Conservation (phyloP, 1,284 basidiomycete genomes). For the Malassezia caprae region DNA sequence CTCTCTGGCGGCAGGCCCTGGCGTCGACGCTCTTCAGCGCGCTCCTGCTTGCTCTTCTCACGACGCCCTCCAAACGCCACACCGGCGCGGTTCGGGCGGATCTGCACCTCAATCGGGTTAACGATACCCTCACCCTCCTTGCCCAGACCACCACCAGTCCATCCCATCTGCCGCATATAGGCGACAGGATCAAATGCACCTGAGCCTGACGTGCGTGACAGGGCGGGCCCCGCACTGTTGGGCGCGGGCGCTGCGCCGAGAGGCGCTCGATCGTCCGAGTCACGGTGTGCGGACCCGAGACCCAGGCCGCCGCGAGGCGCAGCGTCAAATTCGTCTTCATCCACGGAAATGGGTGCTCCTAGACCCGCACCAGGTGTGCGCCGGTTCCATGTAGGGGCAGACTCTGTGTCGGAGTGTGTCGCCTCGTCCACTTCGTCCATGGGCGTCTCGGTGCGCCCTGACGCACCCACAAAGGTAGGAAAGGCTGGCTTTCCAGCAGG, state of each 20-base stretch:
- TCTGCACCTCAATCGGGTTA: constrained; percentile 43
- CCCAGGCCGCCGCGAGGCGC: background rate
- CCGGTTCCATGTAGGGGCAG: background rate
- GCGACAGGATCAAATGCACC: constrained; percentile 39
- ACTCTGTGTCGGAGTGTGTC: background rate
- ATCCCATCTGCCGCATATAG: constrained; percentile 43
- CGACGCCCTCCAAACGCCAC: constrained; percentile 43
- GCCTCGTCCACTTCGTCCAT: background rate
- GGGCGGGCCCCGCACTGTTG: background rate
- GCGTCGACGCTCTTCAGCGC: constrained; percentile 27
- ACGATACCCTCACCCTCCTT: constrained; percentile 41
- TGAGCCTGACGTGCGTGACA: constrained; percentile 14
- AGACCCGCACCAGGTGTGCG: constrained; percentile 9
- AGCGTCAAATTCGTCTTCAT: background rate
- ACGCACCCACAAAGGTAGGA: constrained; percentile 8
- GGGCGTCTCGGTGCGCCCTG: background rate
- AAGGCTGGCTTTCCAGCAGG: background rate
- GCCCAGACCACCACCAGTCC: constrained; percentile 45
- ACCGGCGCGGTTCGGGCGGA: constrained; percentile 41
- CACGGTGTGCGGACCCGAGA: background rate
- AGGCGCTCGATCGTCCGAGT: background rate
- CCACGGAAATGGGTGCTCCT: background rate
- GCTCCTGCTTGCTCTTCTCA: constrained; percentile 40
- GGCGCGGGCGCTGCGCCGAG: background rate
- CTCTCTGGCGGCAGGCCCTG: constrained; percentile 23